Base-by-base conservation (phyloP, 495 filamentous ascomycete species). In the Staphylotrichum tortipilum region DNA sequence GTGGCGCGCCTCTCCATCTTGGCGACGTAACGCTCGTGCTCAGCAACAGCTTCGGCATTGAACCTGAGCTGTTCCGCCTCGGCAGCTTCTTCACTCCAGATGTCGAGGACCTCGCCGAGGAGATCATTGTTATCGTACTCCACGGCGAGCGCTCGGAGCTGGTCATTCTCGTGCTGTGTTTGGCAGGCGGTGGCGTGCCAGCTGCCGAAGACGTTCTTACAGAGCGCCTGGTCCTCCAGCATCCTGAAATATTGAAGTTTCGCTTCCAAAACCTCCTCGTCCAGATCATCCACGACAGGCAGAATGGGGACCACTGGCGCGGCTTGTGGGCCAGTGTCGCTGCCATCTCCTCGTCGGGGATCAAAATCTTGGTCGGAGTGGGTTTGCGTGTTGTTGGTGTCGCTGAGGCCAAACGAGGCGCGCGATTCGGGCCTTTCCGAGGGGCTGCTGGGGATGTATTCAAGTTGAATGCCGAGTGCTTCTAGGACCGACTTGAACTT, bases 401-500 rank as follows among this genome's bases (percentile, higher is more conserved):
- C 49, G 38, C 38, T 55, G 15, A 26, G 23, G 2, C 29, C 35
- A 10, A 43, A 37, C 0, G 44, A 52, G 7, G 50, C 42, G 19
- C 14, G 31, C 8, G 59, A 54, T 1, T 23, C 41, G 11, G 53
- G 35, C 26, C 43, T 45, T 15, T 41, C 40, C 1, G 50, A 30
- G n/a, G 57, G 52, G 41, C 59, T 64, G 35, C 50, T 52, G 15
- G 50, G 48, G 21, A 62, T 45, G 40, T 55, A 62, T 30, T 62
- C 61, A 35, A 68, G 45, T 33, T 54, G 48, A 11, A 68, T 62
- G 23, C 59, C 58, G 52, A 68, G 55, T 23, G 52, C 52, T 33
- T 48, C 57, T 59, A 68, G 51, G 56, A 68, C 61, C 49, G 61
- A 29, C 49, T 45, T 53, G 53, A 66, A 66, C 58, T 66, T 66